Conservation (phyloP, 805 yeast genomes). For the Spathaspora arborariae region DNA sequence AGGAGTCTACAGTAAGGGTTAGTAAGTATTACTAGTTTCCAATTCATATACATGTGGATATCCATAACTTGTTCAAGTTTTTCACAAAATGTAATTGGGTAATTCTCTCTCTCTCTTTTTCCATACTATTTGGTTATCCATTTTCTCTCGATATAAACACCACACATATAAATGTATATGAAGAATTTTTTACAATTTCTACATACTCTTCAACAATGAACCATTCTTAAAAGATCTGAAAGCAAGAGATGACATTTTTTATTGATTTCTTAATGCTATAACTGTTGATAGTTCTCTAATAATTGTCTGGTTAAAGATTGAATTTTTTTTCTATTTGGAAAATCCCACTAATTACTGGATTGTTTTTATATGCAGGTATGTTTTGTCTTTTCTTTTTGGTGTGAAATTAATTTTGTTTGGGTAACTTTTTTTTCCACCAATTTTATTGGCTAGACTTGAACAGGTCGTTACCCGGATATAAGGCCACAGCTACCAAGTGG, state of each 20-base stretch:
- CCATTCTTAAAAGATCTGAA: slow-evolving; percentile 44
- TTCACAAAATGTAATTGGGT: neutral
- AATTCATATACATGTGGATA: neutral
- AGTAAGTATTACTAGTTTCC: neutral
- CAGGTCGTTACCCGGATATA: neutral
- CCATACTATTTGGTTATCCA: no score
- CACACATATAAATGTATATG: no score
- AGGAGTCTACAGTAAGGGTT: slow-evolving; percentile 11
- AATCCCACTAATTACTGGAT: neutral
- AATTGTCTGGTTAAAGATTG: slow-evolving; percentile 1
- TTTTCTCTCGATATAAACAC: no score
- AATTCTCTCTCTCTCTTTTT: no score
- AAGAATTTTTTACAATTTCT: no score
- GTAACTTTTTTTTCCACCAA: slow-evolving; percentile 9
- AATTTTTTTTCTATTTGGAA: neutral
- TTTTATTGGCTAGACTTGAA: slow-evolving; percentile 10
- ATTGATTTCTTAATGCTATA: neutral
- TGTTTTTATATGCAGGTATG: slow-evolving; percentile 6
- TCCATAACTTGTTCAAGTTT: neutral
- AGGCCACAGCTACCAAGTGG: neutral
- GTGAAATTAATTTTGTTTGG: neutral
- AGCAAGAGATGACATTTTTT: slow-evolving; percentile 37
- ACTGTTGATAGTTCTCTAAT: neutral
- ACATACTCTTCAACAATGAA: slow-evolving; percentile 39
- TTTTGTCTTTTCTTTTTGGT: neutral